Evolutionary conservation across 148 eudicot species (phyloP).

Genomic region (Camellia sinensis): DNA sequence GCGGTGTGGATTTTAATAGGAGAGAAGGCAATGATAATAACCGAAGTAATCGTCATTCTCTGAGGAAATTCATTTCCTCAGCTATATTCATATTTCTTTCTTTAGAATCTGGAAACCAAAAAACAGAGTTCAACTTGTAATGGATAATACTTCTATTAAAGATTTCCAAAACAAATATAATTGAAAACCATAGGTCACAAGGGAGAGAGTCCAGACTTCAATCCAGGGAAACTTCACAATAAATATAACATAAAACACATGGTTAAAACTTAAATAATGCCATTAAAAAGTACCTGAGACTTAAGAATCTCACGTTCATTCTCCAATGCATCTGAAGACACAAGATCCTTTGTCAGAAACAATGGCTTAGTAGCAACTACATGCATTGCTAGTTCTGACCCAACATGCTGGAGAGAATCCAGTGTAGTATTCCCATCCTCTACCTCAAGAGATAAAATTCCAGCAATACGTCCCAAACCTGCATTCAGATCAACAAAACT

Average conservation of each 20-base stretch:
- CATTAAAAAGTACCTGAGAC: slow-evolving; percentile 66
- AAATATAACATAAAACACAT: not conserved
- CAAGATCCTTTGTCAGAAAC: slow-evolving; percentile 75
- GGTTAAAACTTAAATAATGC: not conserved
- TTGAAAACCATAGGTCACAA: not conserved
- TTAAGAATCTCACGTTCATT: slow-evolving; percentile 85
- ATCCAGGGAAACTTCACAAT: not conserved
- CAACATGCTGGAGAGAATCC: slow-evolving; percentile 64
- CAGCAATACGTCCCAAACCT: slow-evolving; percentile 97
- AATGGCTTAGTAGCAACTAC: slow-evolving; percentile 86
- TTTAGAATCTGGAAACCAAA: slow-evolving; percentile 4
- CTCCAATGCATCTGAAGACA: slow-evolving; percentile 69
- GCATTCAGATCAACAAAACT: slow-evolving; percentile 19
- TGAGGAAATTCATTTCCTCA: not conserved
- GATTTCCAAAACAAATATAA: not conserved
- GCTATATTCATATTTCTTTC: not conserved
- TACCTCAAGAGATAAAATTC: slow-evolving; percentile 78
- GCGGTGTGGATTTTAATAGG: not conserved
- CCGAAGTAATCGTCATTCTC: not conserved
- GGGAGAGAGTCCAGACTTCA: not conserved
- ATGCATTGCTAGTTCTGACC: slow-evolving; percentile 97
- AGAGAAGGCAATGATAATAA: not conserved
- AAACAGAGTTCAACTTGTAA: not conserved
- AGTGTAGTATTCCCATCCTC: slow-evolving; percentile 62
- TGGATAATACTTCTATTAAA: not conserved